phyloP scores from a whole-genome alignment of 768 basidiomycete genomes.

The Kwoniella europaea region DNA sequence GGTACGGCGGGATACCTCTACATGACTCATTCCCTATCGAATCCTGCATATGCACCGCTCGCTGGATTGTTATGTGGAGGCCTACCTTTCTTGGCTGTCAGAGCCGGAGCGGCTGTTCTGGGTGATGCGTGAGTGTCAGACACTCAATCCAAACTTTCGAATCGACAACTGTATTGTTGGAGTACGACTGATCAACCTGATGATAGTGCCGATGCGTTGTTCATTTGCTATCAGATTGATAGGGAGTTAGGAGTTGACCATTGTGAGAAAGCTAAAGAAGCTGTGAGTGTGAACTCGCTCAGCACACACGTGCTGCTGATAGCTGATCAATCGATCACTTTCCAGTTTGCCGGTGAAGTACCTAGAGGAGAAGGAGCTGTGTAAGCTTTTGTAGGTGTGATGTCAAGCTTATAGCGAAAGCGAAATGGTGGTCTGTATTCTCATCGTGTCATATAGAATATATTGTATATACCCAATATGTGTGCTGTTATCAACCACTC shows the following conservation, averaged over 20 bases:
- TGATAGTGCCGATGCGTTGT: conserved; percentile 68
- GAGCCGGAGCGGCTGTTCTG: conserved; percentile 81
- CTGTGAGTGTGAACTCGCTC: conserved; percentile 60
- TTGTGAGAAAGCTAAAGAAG: conserved; percentile 65
- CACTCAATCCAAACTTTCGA: not conserved
- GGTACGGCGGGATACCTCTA: conserved; percentile 83
- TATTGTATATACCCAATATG: too few relatives aligned
- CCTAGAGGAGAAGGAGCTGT: conserved; percentile 8
- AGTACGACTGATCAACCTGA: not conserved
- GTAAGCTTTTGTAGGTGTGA: not conserved
- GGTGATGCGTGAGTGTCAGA: conserved; percentile 68
- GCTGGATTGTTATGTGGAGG: conserved; percentile 77
- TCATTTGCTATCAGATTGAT: conserved; percentile 72
- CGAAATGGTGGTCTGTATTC: too few relatives aligned
- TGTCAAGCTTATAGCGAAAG: too few relatives aligned
- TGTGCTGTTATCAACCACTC: too few relatives aligned
- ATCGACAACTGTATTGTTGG: not conserved
- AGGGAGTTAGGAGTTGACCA: conserved; percentile 64
- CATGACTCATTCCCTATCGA: conserved; percentile 76
- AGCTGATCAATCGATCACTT: not conserved
- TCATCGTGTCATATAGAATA: too few relatives aligned
- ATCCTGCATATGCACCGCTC: conserved; percentile 73
- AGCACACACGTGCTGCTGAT: not conserved
- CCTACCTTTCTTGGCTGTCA: conserved; percentile 77
- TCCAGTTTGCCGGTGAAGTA: conserved; percentile 30